Evolutionary conservation across 495 filamentous ascomycete genomes (phyloP).

Genomic region (Diplogelasinospora grovesii): DNA sequence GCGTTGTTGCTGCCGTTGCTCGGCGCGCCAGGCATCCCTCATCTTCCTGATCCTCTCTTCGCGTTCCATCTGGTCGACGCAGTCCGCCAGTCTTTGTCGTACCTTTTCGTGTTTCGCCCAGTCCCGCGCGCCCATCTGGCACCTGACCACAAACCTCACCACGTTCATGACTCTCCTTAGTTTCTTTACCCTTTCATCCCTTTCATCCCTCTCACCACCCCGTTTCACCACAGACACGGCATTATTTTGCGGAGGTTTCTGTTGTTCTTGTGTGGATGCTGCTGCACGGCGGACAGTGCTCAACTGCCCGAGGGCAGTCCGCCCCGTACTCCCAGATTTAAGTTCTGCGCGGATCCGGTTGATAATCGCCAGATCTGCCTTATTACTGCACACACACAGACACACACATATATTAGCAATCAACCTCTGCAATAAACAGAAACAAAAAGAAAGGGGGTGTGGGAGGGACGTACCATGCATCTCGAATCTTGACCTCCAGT

Average conservation of each 20-base stretch:
- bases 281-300: slow-evolving; percentile 7
- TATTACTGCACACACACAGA: slow-evolving; percentile 56
- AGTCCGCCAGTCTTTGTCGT: slow-evolving; percentile 29
- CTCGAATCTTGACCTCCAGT: slow-evolving; percentile 74
- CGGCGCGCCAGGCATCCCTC: slow-evolving; percentile 23
- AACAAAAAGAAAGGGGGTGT: slow-evolving; percentile 12
- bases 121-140: slow-evolving; percentile 32
- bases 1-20: too few species aligned
- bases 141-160: slow-evolving; percentile 35
- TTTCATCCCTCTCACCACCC: too few species aligned
- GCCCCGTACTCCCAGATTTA: slow-evolving; percentile 29
- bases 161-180: slow-evolving; percentile 26
- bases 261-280: too few species aligned
- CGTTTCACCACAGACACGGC: too few species aligned
- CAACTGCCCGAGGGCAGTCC: slow-evolving; percentile 16
- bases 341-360: slow-evolving; percentile 55
- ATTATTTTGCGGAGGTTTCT: too few species aligned
- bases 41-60: slow-evolving; percentile 26
- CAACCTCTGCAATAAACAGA: too few species aligned
- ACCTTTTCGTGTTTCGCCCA: slow-evolving; percentile 35
- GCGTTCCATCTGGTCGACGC: slow-evolving; percentile 31
- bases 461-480: slow-evolving; percentile 77
- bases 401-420: slow-evolving; percentile 12
- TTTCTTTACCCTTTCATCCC: too few species aligned
- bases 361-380: slow-evolving; percentile 80